Percentiles rank a stretch among this genome's conserved stretches.
Conservation (phyloP, 2,329 filamentous ascomycete genomes). For the Aspergillus tanneri region DNA sequence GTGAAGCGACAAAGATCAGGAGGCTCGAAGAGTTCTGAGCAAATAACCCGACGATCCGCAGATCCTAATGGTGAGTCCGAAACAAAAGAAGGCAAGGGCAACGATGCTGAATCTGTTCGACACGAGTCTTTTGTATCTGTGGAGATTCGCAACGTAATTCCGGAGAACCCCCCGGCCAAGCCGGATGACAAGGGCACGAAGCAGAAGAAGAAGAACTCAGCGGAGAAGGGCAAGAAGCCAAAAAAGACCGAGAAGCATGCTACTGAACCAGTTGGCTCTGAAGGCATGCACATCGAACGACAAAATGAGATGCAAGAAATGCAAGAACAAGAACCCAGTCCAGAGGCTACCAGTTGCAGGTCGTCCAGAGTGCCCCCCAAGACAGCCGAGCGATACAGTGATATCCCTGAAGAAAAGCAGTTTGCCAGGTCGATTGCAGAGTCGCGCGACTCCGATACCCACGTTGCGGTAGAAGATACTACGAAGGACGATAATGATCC, state of each 20-base stretch:
- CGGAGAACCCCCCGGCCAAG: constrained; percentile 33
- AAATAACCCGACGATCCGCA: neutral
- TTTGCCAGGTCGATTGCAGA: constrained; percentile 32
- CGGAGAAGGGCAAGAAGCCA: constrained; percentile 32
- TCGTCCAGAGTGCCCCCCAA: constrained; percentile 35
- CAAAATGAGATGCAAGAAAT: neutral
- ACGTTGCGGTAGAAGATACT: constrained; percentile 12
- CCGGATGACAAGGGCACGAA: constrained; percentile 22
- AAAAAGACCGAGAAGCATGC: constrained; percentile 18
- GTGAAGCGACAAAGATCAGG: constrained; percentile 9
- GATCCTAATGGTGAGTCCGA: constrained; percentile 4
- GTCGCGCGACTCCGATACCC: constrained; percentile 22
- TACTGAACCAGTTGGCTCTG: constrained; percentile 5
- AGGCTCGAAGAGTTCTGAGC: constrained; percentile 3
- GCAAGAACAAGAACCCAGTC: neutral
- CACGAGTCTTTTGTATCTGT: constrained; percentile 34
- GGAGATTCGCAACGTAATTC: constrained; percentile 30
- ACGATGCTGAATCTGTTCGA: constrained; percentile 13
- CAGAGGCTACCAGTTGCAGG: constrained; percentile 17
- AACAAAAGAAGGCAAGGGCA: constrained; percentile 9
- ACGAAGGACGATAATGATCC: constrained; percentile 10
- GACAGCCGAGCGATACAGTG: constrained; percentile 38
- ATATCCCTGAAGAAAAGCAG: constrained; percentile 38
- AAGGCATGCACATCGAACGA: neutral
- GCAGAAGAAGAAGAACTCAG: constrained; percentile 29